A percentile compares a stretch with the other conserved stretches of the same genome.
Evolutionary conservation across 2,329 filamentous ascomycete species (phyloP).

Genomic region (Aspergillus ustus): DNA sequence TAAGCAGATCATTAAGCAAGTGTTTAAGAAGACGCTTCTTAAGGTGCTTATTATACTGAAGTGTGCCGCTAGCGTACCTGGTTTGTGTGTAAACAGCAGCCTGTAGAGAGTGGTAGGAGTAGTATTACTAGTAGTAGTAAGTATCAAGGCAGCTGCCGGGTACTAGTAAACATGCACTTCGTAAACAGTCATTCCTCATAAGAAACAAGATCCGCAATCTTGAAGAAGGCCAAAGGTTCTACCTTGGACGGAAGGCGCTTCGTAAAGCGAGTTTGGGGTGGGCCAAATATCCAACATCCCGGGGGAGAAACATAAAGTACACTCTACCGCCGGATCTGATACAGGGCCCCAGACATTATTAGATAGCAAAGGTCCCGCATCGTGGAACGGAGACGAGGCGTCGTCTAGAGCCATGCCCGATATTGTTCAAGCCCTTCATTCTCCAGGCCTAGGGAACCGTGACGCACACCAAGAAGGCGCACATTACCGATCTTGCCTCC

Average conservation of each 20-base stretch:
- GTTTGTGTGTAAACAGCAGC: too few relatives aligned
- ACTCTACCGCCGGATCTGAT: too few relatives aligned
- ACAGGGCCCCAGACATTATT: not conserved
- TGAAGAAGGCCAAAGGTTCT: not conserved
- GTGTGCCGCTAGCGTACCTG: too few relatives aligned
- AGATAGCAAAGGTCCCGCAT: not conserved
- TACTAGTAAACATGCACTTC: conserved; percentile 7
- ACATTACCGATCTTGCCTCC: conserved; percentile 52
- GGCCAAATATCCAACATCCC: not conserved
- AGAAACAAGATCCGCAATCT: not conserved
- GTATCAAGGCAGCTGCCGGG: too few relatives aligned
- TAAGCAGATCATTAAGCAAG: too few relatives aligned
- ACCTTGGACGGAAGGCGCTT: not conserved
- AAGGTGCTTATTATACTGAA: too few relatives aligned
- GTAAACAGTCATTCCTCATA: conserved; percentile 4
- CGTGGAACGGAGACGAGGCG: not conserved
- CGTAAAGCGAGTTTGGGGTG: not conserved
- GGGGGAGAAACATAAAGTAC: not conserved
- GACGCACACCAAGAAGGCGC: conserved; percentile 49
- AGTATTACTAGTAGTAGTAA: too few relatives aligned
- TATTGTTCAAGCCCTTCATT: conserved; percentile 47
- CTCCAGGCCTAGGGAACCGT: conserved; percentile 51
- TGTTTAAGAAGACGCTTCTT: too few relatives aligned
- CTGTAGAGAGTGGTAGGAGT: too few relatives aligned
- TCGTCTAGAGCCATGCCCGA: conserved; percentile 36